A percentile compares a stretch with the other conserved stretches of the same genome.
Conservation (phyloP, 257 asterid genomes). For the Solanum sejunctum region DNA sequence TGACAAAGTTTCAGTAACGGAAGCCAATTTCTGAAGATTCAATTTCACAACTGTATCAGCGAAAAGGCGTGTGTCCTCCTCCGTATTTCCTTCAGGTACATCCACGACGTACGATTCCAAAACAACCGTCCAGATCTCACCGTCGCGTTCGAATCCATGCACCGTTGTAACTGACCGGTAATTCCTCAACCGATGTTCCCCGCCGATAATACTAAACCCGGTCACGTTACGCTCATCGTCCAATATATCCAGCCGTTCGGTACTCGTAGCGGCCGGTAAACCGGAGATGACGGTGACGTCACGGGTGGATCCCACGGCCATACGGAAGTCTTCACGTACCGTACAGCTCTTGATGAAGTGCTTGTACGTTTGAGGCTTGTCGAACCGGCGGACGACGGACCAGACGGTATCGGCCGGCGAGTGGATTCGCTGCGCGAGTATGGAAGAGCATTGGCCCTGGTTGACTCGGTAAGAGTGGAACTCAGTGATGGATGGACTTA, state of each 20-base stretch:
- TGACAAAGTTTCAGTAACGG: constrained; percentile 23
- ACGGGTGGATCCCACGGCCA: constrained; percentile 45
- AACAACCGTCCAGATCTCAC: constrained; percentile 36
- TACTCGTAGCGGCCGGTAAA: constrained; percentile 83
- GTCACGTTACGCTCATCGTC: constrained; percentile 70
- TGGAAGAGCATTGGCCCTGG: constrained; percentile 55
- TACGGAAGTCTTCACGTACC: constrained; percentile 28
- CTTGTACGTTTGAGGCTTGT: constrained; percentile 69
- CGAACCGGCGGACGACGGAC: constrained; percentile 70
- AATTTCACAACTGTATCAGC: constrained; percentile 77
- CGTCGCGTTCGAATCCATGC: constrained; percentile 35
- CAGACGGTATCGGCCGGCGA: constrained; percentile 57
- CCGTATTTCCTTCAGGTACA: constrained; percentile 83
- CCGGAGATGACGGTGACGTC: constrained; percentile 80
- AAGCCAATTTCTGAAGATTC: constrained; percentile 73
- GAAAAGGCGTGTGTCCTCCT: constrained; percentile 76
- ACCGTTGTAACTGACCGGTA: constrained; percentile 61
- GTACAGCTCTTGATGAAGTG: constrained; percentile 91
- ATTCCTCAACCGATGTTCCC: constrained; percentile 71
- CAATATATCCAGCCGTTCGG: constrained; percentile 61
- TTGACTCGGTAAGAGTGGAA: constrained; percentile 63
- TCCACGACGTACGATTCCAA: constrained; percentile 78
- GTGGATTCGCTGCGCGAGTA: constrained; percentile 56
- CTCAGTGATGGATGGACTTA: constrained; percentile 29
- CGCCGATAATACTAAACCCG: constrained; percentile 74